Evolutionary conservation across 805 yeast genomes (phyloP).

Genomic region (Candida ovalis): DNA sequence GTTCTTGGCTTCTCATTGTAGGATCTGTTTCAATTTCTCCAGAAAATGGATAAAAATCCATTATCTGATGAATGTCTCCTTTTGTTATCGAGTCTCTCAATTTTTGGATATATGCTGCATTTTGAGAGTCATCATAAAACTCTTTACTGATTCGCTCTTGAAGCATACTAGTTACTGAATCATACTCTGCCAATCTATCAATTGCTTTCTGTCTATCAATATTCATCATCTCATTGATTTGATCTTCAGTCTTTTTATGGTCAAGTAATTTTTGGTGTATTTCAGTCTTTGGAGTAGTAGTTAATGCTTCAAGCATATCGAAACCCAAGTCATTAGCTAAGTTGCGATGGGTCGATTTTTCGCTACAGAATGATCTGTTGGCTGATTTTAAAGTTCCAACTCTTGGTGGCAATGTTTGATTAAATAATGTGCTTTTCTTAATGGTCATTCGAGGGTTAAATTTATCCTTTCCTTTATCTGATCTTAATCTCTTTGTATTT

Average conservation of each 20-base stretch:
- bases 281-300: slow-evolving; percentile 5
- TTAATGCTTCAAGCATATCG: slow-evolving; percentile 14
- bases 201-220: slow-evolving; percentile 7
- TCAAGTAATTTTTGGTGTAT: slow-evolving; percentile 11
- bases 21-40: background rate
- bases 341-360: background rate
- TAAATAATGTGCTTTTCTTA: too few species aligned
- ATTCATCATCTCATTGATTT: slow-evolving; percentile 14
- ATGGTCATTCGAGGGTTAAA: too few species aligned
- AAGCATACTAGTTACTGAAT: slow-evolving; percentile 5
- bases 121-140: slow-evolving; percentile 5
- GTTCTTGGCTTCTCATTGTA: background rate
- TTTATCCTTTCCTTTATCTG: too few species aligned
- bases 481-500: background rate
- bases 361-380: background rate
- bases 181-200: slow-evolving; percentile 4
- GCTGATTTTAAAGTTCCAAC: too few species aligned
- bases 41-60: slow-evolving; percentile 14
- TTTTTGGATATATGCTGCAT: slow-evolving; percentile 10
- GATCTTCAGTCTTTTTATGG: slow-evolving; percentile 14
- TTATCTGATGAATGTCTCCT: slow-evolving; percentile 8
- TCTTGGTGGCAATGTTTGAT: too few species aligned
- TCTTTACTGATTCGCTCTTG: slow-evolving; percentile 5
- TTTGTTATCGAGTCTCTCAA: slow-evolving; percentile 8
- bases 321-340: slow-evolving; percentile 18